phyloP scores from a whole-genome alignment of 179 eudicot species.

The Sideroxylon spinosum region DNA sequence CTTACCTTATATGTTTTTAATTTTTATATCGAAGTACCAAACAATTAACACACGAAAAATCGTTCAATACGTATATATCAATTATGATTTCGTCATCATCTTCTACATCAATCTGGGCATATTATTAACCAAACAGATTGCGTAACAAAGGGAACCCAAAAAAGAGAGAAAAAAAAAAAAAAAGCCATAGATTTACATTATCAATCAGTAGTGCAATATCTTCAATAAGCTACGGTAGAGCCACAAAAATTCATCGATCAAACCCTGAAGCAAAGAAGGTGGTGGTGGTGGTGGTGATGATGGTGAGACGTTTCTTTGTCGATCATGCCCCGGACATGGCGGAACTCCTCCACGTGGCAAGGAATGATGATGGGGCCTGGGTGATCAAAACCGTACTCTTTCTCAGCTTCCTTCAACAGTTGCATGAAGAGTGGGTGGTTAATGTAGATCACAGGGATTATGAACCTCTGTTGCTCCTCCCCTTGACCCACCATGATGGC shows the following conservation, averaged over 20 bases:
- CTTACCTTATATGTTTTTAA: no score
- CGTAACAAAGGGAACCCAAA: no score
- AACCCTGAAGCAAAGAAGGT: slow-evolving; percentile 18
- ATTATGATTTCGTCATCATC: no score
- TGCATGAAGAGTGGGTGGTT: slow-evolving; percentile 48
- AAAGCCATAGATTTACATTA: no score
- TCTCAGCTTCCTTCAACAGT: slow-evolving; percentile 55
- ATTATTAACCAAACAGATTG: no score
- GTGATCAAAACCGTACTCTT: slow-evolving; percentile 55
- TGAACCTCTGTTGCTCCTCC: slow-evolving; percentile 49
- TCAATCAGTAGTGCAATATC: no score
- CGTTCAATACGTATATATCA: no score
- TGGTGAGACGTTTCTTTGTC: slow-evolving; percentile 31
- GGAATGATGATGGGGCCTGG: slow-evolving; percentile 53
- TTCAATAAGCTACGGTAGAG: no score
- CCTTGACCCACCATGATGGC: slow-evolving; percentile 50
- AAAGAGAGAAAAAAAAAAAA: no score
- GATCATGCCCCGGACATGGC: slow-evolving; percentile 35
- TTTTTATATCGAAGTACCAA: no score
- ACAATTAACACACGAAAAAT: no score
- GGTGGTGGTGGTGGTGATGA: slow-evolving; percentile 21
- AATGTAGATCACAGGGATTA: slow-evolving; percentile 43
- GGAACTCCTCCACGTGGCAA: slow-evolving; percentile 50
- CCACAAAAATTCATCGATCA: background rate
- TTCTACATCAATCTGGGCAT: no score